Conservation (phyloP, 140 eudicot genomes). For the Anethum foeniculum region DNA sequence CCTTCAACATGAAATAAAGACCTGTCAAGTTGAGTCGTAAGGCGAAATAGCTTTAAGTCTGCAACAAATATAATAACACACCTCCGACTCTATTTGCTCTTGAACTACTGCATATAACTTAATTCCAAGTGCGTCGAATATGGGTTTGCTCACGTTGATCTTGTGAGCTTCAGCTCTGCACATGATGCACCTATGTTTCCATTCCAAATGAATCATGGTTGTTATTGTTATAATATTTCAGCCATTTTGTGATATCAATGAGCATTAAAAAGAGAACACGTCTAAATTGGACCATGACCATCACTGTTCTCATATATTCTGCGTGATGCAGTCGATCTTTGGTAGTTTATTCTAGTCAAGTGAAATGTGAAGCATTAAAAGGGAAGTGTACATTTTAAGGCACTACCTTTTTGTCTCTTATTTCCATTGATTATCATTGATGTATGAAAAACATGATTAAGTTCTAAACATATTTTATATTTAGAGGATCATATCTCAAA, state of each 20-base stretch:
- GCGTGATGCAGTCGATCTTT: background rate
- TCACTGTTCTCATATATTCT: background rate
- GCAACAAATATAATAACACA: conserved; percentile 12
- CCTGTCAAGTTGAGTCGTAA: background rate
- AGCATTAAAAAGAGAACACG: background rate
- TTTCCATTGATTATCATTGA: background rate
- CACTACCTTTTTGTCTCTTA: background rate
- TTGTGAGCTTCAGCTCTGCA: conserved; percentile 92
- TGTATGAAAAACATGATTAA: background rate
- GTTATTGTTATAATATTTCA: background rate
- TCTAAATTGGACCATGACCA: background rate
- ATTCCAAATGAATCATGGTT: conserved; percentile 4
- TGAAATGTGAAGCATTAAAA: background rate
- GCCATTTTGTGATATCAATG: background rate
- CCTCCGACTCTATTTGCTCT: conserved; percentile 74
- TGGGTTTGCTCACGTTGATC: conserved; percentile 69
- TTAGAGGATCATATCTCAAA: background rate
- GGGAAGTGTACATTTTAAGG: background rate
- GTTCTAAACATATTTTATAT: background rate
- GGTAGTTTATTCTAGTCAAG: background rate
- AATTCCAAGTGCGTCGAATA: conserved; percentile 78
- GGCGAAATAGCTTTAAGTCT: conserved; percentile 3
- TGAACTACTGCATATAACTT: conserved; percentile 64
- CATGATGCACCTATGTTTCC: conserved; percentile 70
- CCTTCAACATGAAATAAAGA: conserved; percentile 26